phyloP scores from a whole-genome alignment of 2,329 filamentous ascomycete genomes.

The Botrytis fragariae region DNA sequence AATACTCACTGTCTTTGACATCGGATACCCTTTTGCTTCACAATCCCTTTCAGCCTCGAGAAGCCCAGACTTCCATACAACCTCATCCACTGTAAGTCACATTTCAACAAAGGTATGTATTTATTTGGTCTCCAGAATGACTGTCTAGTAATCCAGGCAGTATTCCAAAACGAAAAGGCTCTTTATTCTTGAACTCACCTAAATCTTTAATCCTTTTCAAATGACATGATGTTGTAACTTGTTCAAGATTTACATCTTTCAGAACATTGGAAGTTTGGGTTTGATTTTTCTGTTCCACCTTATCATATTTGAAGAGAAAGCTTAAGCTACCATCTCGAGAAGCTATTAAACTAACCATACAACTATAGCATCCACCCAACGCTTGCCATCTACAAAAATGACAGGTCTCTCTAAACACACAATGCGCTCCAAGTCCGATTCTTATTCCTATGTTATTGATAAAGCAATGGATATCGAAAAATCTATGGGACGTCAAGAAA shows the following conservation, averaged over 20 bases:
- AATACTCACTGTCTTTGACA: neutral
- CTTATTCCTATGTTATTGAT: neutral
- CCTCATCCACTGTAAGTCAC: neutral
- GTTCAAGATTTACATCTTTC: neutral
- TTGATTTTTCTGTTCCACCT: fast-evolving
- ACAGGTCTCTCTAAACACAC: neutral
- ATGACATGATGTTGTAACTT: neutral
- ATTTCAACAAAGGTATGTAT: neutral
- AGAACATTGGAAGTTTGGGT: neutral
- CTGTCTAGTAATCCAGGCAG: neutral
- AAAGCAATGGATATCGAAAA: neutral
- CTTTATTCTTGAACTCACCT: neutral
- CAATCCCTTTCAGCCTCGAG: neutral
- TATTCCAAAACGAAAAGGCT: neutral
- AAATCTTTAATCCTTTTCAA: neutral
- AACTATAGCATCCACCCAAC: neutral
- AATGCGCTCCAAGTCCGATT: neutral
- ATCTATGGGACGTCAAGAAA: neutral
- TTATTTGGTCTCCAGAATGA: fast-evolving
- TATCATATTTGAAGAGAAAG: neutral
- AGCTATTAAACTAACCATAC: neutral
- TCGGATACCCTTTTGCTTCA: neutral
- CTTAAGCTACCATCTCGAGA: neutral
- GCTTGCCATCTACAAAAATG: neutral
- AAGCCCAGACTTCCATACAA: neutral